phyloP scores from a whole-genome alignment of 1,284 basidiomycete genomes.

The Ustilago cynodontis region DNA sequence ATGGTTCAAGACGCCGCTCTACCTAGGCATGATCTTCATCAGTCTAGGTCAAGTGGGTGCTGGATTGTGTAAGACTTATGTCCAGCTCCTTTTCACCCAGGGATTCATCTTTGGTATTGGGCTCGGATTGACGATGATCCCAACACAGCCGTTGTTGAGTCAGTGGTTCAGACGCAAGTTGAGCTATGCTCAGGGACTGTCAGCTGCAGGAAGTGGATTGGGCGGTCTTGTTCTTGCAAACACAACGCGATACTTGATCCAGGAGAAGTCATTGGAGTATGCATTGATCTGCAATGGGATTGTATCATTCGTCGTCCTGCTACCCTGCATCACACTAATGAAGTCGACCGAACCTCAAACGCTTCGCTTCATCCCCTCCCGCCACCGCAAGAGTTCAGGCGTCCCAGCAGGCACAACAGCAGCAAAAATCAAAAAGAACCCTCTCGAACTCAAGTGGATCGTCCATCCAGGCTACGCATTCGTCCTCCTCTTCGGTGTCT shows the following conservation, averaged over 20 bases:
- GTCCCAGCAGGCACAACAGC: constrained; percentile 34
- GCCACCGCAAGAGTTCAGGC: not conserved
- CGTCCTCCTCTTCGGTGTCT: constrained; percentile 59
- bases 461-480: constrained; percentile 66
- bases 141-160: constrained; percentile 43
- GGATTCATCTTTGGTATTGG: constrained; percentile 58
- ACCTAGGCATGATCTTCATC: constrained; percentile 63
- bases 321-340: constrained; percentile 69
- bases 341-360: constrained; percentile 55
- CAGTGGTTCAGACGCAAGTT: constrained; percentile 45
- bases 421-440: constrained; percentile 54
- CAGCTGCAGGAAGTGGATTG: constrained; percentile 34
- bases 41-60: constrained; percentile 46
- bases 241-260: constrained; percentile 43
- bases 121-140: constrained; percentile 56
- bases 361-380: constrained; percentile 21
- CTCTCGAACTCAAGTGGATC: constrained; percentile 59
- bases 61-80: constrained; percentile 46
- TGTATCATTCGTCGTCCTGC: constrained; percentile 68
- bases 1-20: constrained; percentile 69
- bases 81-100: constrained; percentile 57
- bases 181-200: constrained; percentile 35
- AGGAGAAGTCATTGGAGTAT: constrained; percentile 49
- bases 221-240: constrained; percentile 45
- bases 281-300: constrained; percentile 65